Conservation (phyloP, 2,329 filamentous ascomycete species). For the Fusarium cicatricum region DNA sequence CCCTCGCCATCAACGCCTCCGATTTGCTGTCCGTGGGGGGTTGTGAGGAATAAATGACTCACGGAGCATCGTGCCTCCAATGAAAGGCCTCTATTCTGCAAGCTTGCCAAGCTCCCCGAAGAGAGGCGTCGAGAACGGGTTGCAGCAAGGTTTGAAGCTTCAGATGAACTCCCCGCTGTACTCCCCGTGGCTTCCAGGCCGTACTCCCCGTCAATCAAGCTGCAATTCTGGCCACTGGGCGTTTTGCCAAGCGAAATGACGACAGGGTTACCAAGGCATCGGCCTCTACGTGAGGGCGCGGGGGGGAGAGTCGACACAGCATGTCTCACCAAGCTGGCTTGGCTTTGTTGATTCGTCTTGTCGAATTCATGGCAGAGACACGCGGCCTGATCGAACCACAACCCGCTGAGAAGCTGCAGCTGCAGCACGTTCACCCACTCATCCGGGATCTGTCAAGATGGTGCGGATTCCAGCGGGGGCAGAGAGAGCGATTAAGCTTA, state of each 20-base stretch:
- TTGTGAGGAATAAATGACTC: slow-evolving; percentile 34
- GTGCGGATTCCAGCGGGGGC: not conserved
- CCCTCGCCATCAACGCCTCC: slow-evolving; percentile 30
- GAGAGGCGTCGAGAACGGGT: slow-evolving; percentile 15
- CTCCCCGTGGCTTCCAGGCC: not conserved
- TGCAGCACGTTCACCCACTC: not conserved
- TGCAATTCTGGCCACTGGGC: not conserved
- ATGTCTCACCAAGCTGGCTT: not conserved
- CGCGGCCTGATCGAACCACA: not conserved
- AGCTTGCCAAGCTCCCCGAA: slow-evolving; percentile 26
- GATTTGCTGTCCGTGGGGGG: slow-evolving; percentile 27
- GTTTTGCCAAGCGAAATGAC: slow-evolving; percentile 17
- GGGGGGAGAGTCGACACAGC: not conserved
- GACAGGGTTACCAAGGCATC: not conserved
- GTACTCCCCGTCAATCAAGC: not conserved
- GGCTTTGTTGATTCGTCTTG: not conserved
- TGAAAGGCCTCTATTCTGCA: not conserved
- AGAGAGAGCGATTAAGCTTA: slow-evolving; percentile 25
- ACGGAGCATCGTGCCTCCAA: slow-evolving; percentile 16
- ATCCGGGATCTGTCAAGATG: not conserved
- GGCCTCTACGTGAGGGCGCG: not conserved
- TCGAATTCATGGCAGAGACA: not conserved
- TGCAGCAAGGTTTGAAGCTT: not conserved
- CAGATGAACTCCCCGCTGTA: slow-evolving; percentile 34
- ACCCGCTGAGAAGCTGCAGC: not conserved